Percentiles rank a stretch among this genome's conserved stretches.
phyloP scores from a whole-genome alignment of 73 alveolate genomes.

The Blepharisma japonicum region DNA sequence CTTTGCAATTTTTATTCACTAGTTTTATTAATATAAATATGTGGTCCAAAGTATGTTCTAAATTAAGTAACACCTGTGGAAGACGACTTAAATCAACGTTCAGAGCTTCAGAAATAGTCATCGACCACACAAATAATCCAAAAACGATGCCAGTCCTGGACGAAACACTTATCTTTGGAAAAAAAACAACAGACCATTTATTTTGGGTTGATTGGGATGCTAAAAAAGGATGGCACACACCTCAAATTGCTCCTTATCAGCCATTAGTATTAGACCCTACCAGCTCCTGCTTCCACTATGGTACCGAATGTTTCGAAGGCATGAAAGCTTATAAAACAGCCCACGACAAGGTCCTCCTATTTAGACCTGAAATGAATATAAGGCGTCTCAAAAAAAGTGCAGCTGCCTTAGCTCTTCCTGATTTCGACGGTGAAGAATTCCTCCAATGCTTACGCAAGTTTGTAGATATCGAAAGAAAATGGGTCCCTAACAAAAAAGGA shows the following conservation, averaged over 20 bases:
- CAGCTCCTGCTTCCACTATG: conserved; percentile 58
- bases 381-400: conserved; percentile 44
- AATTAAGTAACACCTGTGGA: too few relatives aligned
- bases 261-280: conserved; percentile 55
- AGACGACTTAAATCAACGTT: too few relatives aligned
- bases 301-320: conserved; percentile 71
- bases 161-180: conserved; percentile 42
- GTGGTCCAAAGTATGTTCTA: too few relatives aligned
- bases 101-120: too few relatives aligned
- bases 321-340: conserved; percentile 58
- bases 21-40: too few relatives aligned
- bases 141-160: background rate
- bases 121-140: background rate
- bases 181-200: conserved; percentile 53
- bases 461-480: conserved; percentile 60
- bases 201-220: conserved; percentile 52
- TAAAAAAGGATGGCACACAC: conserved; percentile 59
- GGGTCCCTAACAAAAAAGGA: conserved; percentile 75
- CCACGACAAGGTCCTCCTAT: conserved; percentile 36
- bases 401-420: conserved; percentile 46
- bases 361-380: conserved; percentile 56
- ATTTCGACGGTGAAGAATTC: conserved; percentile 50
- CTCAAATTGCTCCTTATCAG: conserved; percentile 47
- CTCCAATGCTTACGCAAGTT: conserved; percentile 56
- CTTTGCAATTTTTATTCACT: too few relatives aligned